Base-by-base conservation (phyloP, 768 basidiomycete species). In the Boletus pseudo-olivaceus region DNA sequence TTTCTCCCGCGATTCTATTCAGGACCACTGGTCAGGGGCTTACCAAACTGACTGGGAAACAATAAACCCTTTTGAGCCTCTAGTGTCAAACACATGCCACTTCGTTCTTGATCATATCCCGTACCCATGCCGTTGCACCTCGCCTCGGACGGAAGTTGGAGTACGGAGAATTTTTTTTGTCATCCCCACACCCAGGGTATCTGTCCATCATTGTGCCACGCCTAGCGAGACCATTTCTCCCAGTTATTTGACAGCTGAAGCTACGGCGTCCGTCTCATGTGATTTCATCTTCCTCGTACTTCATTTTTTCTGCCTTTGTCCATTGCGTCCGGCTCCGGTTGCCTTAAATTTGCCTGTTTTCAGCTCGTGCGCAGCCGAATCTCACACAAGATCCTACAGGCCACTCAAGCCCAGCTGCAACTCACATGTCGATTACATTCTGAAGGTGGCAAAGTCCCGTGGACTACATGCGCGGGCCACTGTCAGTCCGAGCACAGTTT, bases 1-100 rank as follows among this genome's bases (percentile, higher is more conserved):
- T 53, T 54, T 34, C 52, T 52, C 59, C 50, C 35, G 52, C 46
- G 55, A 60, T 37, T 35, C n/a, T 26, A 29, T 53, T 20, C n/a
- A 19, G 38, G 30, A 43, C 23, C 7, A 32, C n/a, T 37, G 12
- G 3, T 40, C 51, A 35, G 41, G 48, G 14, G 23, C 20, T 55
- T 49, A 26, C 26, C 47, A 43, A 34, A 39, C 11, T 29, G 35
- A 44, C 40, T 43, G 30, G 49, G 49, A 60, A 57, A 30, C 27
- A 19, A 35, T 10, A 11, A 41, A 33, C 14, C 29, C 26, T 20
- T 27, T 47, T 40, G 26, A 20, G 33, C 29, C 17, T 35, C 29
- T 10, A 14, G 15, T 34, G 29, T 33, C 35, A 51, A 32, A 26
- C 15, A 23, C 37, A 26, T 4, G 8, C 11, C 27, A 9, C 40